Percentiles rank a stretch among this genome's conserved stretches.
These are phyloP conservation scores for Lumnitzera littorea DNA, from an alignment of 345 rosid species.

Conservation along the genomic window DNA sequence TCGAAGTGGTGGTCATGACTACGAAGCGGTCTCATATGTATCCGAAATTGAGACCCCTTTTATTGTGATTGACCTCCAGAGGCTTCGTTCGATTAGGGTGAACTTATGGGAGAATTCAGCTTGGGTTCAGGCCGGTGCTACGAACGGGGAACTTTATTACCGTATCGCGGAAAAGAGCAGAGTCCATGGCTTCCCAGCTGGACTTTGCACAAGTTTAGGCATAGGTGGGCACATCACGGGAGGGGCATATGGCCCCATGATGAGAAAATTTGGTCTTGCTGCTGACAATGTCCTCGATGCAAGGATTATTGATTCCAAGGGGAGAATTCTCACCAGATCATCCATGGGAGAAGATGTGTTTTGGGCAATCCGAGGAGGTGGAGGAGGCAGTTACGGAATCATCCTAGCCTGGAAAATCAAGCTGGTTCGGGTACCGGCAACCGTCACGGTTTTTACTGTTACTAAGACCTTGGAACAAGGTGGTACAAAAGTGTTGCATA, in stretches of 20 bases:
- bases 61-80: slow-evolving; percentile 40
- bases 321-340: slow-evolving; percentile 40
- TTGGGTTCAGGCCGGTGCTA: slow-evolving; percentile 81
- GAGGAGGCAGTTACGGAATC: slow-evolving; percentile 60
- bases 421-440: slow-evolving; percentile 55
- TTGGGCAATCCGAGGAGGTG: slow-evolving; percentile 80
- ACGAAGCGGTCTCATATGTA: slow-evolving; percentile 53
- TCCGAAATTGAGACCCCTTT: slow-evolving; percentile 45
- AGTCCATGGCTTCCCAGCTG: slow-evolving; percentile 58
- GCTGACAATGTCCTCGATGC: slow-evolving; percentile 75
- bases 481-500: slow-evolving; percentile 33
- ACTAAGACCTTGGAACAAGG: slow-evolving; percentile 43
- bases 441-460: slow-evolving; percentile 53
- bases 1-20: slow-evolving; percentile 74
- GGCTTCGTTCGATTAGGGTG: slow-evolving; percentile 35
- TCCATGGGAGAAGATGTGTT: slow-evolving; percentile 62
- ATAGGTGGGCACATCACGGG: slow-evolving; percentile 63
- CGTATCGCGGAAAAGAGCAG: slow-evolving; percentile 54
- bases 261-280: slow-evolving; percentile 72
- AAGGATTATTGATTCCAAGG: slow-evolving; percentile 44
- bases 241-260: slow-evolving; percentile 63
- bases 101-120: slow-evolving; percentile 32
- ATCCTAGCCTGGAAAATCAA: slow-evolving; percentile 52
- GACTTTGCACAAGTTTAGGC: slow-evolving; percentile 57
- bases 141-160: slow-evolving; percentile 50